These are phyloP conservation scores for Wickerhamiella qilinensis DNA, from an alignment of 805 yeast species.

Conservation along the genomic window DNA sequence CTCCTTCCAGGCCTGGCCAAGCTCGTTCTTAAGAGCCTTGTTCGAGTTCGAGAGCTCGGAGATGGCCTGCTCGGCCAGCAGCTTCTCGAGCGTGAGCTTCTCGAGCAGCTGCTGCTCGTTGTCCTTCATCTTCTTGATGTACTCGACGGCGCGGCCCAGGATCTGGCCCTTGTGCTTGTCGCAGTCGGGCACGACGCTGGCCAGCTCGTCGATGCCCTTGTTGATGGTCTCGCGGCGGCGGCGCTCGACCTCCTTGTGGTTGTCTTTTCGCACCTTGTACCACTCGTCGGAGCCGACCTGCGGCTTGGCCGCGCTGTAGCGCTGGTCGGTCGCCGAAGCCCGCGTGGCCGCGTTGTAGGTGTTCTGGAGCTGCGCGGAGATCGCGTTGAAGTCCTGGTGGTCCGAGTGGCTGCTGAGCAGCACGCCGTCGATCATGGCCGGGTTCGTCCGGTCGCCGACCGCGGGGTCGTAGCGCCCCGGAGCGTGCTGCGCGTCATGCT, in stretches of 20 bases:
- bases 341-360: constrained; percentile 1
- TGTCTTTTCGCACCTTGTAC: constrained; percentile 69
- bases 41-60: constrained; percentile 71
- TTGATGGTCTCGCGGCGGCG: constrained; percentile 22
- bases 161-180: constrained; percentile 70
- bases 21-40: constrained; percentile 73
- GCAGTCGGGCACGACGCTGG: constrained; percentile 29
- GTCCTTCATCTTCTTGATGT: constrained; percentile 75
- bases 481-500: not conserved
- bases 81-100: constrained; percentile 88
- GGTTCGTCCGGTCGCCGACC: constrained; percentile 1
- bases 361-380: constrained; percentile 5
- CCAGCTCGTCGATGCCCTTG: constrained; percentile 23
- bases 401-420: constrained; percentile 4
- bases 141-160: constrained; percentile 74
- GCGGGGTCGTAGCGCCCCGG: constrained; percentile 4
- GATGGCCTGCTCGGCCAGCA: constrained; percentile 80
- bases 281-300: constrained; percentile 67
- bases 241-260: constrained; percentile 42
- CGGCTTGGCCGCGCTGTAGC: constrained; percentile 29
- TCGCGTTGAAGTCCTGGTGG: constrained; percentile 5
- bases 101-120: constrained; percentile 80
- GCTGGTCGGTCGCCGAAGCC: not conserved
- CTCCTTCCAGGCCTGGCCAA: constrained; percentile 84
- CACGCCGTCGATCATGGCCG: constrained; percentile 2